These are phyloP conservation scores for Waitea zeae DNA, from an alignment of 1,284 basidiomycete genomes.

Conservation along the genomic window DNA sequence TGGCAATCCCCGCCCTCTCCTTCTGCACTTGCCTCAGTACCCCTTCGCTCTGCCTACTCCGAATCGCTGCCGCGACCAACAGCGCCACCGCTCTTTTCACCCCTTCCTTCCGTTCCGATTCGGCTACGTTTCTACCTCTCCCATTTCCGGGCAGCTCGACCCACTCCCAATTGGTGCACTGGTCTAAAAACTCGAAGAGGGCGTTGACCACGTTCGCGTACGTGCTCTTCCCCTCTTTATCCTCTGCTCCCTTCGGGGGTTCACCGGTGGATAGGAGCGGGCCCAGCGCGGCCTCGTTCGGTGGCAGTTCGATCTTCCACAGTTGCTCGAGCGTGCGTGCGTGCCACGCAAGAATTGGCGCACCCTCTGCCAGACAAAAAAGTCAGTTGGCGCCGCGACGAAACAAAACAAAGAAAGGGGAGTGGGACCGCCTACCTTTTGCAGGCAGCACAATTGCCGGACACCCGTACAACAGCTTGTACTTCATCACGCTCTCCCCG, in stretches of 20 bases:
- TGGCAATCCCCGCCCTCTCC: constrained; percentile 37
- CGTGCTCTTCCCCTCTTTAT: no score
- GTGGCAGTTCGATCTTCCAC: constrained; percentile 30
- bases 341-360: constrained; percentile 46
- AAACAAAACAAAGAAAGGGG: no score
- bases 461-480: constrained; percentile 42
- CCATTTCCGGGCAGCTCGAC: constrained; percentile 15
- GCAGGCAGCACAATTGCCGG: constrained; percentile 41
- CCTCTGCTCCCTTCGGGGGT: constrained; percentile 10
- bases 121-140: constrained; percentile 7
- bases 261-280: no score
- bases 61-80: constrained; percentile 33
- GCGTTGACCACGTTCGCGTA: constrained; percentile 36
- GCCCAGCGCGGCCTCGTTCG: constrained; percentile 12
- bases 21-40: constrained; percentile 37
- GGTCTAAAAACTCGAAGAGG: constrained; percentile 36
- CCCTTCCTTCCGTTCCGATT: constrained; percentile 15
- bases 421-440: no score
- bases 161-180: constrained; percentile 45
- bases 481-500: constrained; percentile 42
- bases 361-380: constrained; percentile 34
- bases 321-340: constrained; percentile 36
- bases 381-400: no score
- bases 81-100: constrained; percentile 28
- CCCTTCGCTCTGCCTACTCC: constrained; percentile 33